phyloP scores from a whole-genome alignment of 345 rosid species.

The Hirschfeldia incana region DNA sequence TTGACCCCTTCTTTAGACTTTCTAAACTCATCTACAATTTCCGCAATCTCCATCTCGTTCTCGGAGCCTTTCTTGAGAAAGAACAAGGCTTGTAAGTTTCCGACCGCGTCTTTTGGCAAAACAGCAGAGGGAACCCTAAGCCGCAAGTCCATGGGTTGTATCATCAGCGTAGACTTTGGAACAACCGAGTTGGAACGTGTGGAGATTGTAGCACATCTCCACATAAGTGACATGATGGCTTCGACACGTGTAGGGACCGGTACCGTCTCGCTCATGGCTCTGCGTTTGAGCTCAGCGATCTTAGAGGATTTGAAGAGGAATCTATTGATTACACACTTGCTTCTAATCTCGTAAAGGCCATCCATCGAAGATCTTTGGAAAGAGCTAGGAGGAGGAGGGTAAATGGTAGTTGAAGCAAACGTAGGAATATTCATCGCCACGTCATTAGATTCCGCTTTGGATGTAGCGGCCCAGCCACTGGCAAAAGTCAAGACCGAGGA shows the following conservation, averaged over 20 bases:
- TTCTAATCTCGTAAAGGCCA: neutral
- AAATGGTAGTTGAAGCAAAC: constrained; percentile 2
- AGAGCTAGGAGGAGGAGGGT: constrained; percentile 19
- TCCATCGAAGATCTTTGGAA: neutral
- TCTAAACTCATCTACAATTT: constrained; percentile 25
- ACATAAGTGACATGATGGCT: neutral
- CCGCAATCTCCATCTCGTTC: neutral
- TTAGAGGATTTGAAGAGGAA: neutral
- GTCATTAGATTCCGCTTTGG: neutral
- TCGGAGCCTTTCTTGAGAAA: neutral
- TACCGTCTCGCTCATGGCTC: neutral
- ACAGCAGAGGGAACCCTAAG: neutral
- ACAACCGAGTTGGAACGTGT: neutral
- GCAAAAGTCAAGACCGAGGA: neutral
- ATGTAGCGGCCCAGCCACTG: constrained; percentile 8
- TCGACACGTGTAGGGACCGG: neutral
- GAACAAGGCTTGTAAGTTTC: neutral
- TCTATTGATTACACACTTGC: neutral
- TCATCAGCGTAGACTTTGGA: neutral
- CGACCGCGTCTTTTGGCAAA: neutral
- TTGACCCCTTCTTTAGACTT: constrained; percentile 8
- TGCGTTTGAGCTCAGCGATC: constrained; percentile 1
- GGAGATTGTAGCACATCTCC: neutral
- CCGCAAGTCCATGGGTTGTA: neutral
- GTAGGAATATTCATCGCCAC: neutral